Percentiles rank a stretch among this genome's conserved stretches.
Conservation (phyloP, 345 rosid genomes). For the Orychophragmus violaceus region DNA sequence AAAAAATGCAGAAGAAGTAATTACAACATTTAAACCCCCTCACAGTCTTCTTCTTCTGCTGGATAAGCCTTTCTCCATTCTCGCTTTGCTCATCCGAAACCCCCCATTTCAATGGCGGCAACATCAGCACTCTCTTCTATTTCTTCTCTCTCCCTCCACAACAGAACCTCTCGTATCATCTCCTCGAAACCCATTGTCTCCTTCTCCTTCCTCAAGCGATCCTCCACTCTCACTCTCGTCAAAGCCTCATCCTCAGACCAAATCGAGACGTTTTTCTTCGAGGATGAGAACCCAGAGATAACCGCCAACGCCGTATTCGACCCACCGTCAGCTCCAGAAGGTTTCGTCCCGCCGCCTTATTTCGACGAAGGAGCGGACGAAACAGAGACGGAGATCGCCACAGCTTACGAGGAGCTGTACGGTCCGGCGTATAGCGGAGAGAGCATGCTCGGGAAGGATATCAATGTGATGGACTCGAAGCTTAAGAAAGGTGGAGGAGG, state of each 20-base stretch:
- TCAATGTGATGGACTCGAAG: conserved; percentile 62
- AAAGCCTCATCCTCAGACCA: conserved; percentile 31
- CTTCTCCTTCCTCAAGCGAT: conserved; percentile 24
- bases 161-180: conserved; percentile 24
- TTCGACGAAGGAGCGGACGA: conserved; percentile 75
- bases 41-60: not conserved
- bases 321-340: conserved; percentile 61
- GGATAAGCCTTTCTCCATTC: conserved; percentile 28
- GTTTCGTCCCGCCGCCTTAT: conserved; percentile 44
- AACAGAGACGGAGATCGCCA: conserved; percentile 63
- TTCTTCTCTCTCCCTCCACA: conserved; percentile 32
- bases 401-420: conserved; percentile 69
- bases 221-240: conserved; percentile 18
- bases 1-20: not conserved
- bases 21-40: not conserved
- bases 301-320: conserved; percentile 46
- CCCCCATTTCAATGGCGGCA: conserved; percentile 29
- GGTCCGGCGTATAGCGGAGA: conserved; percentile 79
- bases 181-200: conserved; percentile 17
- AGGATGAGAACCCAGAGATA: conserved; percentile 31
- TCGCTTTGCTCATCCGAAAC: not conserved
- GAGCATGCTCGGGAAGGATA: conserved; percentile 50
- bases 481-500: conserved; percentile 40
- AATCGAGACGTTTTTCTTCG: conserved; percentile 49
- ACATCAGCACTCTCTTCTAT: conserved; percentile 37